A percentile compares a stretch with the other conserved stretches of the same genome.
These are phyloP conservation scores for Clohesyomyces aquaticus DNA, from an alignment of 495 filamentous ascomycete species.

Conservation along the genomic window DNA sequence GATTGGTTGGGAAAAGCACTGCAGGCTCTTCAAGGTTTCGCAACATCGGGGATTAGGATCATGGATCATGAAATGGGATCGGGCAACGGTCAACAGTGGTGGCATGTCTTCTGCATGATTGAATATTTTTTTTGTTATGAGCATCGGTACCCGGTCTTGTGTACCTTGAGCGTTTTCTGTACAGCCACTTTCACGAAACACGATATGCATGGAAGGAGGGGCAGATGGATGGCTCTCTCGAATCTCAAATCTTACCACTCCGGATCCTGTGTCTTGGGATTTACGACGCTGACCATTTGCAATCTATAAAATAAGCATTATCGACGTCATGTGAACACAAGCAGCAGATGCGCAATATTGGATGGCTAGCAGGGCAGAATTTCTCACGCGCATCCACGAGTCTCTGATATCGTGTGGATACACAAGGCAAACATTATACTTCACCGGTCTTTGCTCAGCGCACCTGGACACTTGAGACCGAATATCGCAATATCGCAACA, in stretches of 20 bases:
- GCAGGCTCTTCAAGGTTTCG: constrained; percentile 24
- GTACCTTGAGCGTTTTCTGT: not conserved
- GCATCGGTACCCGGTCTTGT: constrained; percentile 4
- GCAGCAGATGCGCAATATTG: not conserved
- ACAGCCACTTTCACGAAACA: not conserved
- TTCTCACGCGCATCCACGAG: constrained; percentile 14
- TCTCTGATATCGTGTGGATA: constrained; percentile 18
- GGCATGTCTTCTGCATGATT: constrained; percentile 20
- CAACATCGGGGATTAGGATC: constrained; percentile 14
- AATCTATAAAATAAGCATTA: not conserved
- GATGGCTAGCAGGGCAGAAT: constrained; percentile 1
- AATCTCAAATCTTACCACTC: not conserved
- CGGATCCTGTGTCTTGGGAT: not conserved
- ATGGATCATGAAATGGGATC: constrained; percentile 10
- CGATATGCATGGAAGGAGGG: constrained; percentile 1
- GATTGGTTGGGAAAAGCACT: constrained; percentile 19
- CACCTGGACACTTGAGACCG: not conserved
- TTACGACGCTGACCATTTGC: not conserved
- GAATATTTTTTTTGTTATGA: constrained; percentile 15
- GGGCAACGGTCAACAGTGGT: not conserved
- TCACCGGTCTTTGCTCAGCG: constrained; percentile 2
- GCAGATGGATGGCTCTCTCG: not conserved
- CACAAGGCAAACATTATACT: constrained; percentile 14
- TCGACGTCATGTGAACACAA: constrained; percentile 5
- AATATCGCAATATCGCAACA: constrained; percentile 30